Base-by-base conservation (phyloP, 1,284 basidiomycete genomes). In the Cutaneotrichosporon cutaneum region DNA sequence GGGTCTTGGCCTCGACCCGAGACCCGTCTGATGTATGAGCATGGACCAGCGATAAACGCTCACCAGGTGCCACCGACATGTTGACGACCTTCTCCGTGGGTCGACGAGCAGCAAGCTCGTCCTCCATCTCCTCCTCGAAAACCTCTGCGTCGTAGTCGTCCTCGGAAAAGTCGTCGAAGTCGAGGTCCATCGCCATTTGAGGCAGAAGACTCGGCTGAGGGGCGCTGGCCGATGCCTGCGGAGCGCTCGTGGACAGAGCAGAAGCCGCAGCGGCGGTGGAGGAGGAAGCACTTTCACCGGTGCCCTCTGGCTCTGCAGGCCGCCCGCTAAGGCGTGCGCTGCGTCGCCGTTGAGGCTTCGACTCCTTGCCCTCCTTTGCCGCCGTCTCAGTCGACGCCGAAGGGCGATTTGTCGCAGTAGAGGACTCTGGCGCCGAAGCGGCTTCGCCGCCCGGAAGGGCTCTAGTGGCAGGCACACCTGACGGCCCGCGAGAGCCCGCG, bases 1-100 rank as follows among this genome's bases (percentile, higher is more conserved):
- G 94, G 0, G 95, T 98, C 77, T 96, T 92, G 10, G 93, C 94
- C 72, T 94, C 92, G 9, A 98, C 86, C 73, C 90, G 92, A 5
- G 89, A 88, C 8, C 92, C 92, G 80, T 95, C 94, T 88, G 91
- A 42, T n/a, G 13, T 42, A 36, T 54, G 1, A 54, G 54, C 16
- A 18, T 16, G 11, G 14, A 54, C 8, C 24, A 16, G 3, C 33
- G 21, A 47, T 6, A 24, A 21, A 42, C 13, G 24, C 54, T 45
- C 42, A 56, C 54, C 54, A 11, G 45, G 88, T 22, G 84, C 85
- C 27, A 95, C 86, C 22, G 90, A 88, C 51, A 97, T 82, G 53
- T 88, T 91, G 57, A 96, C 87, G 0, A 92, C 94, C 81, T 89
- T 94, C 69, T 92, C 91, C 8, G 85, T 81, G 0, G 76, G 77